Evolutionary conservation across 177 flowering plant species (phyloP), one percentile per base, ranked within the genome.

Genomic region (Tripterygium wilfordii): DNA sequence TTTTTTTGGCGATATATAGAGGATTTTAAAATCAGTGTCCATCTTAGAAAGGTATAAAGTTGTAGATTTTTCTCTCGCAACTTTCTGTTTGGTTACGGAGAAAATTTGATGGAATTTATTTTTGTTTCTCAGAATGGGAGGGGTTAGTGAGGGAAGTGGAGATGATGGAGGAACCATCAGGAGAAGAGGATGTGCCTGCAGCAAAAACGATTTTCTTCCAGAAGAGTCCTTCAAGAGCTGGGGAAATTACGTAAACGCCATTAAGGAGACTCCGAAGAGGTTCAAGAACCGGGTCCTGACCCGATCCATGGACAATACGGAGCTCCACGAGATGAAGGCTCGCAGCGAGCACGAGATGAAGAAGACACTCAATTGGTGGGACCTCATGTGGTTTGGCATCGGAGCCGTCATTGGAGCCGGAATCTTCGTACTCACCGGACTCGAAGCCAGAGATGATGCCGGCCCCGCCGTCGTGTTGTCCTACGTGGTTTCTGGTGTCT

Each of bases 401-500:
- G 92, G 92, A 0, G 76, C 79, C 14, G 85, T 84, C 28, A 68
- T 82, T 25, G 92, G 88, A 7, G 67, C 88, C 17, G 92, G 88
- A 0, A 79, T 84, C 9, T 84, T 84, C 52, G 85, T 79, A 12
- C 71, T 81, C 22, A 84, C 88, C 4, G 92, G 92, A 0, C 69
- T 54, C 2, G 82, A 69, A 33, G 75, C 83, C 1, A 32, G 45
- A 10, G 23, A 58, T 0, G 49, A 35, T 1, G 76, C 88, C 5
- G 92, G 92, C 10, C 88, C 88, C 3, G 85, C 88, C 9, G 82
- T 81, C 10, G 72, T 84, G 10, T 42, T 81, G 23, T 83, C 91
- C 3, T 83, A 63, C 37, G 69, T 58, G 0, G 65, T 78, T 9
- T 80, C 91, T 6, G 91, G 91, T 5, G 8, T 79, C 39, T 72